Evolutionary conservation across 2,329 filamentous ascomycete genomes (phyloP).

Genomic region (Penicillium brasilianum): DNA sequence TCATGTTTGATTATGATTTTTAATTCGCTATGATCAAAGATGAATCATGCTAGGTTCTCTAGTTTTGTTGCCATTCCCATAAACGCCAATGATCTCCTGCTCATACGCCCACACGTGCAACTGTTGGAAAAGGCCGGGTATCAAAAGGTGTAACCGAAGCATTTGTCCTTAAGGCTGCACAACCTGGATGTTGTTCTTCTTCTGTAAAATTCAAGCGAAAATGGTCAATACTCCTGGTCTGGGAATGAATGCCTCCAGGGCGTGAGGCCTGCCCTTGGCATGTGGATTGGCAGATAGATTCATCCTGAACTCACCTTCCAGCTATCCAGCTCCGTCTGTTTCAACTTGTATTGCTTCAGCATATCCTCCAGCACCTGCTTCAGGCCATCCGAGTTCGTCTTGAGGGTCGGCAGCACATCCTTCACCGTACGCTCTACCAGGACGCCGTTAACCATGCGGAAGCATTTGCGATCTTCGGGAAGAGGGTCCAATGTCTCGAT

Average conservation of each 20-base stretch:
- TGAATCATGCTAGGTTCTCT: slow-evolving; percentile 28
- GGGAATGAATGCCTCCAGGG: not conserved
- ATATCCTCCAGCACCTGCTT: slow-evolving; percentile 94
- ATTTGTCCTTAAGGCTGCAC: slow-evolving; percentile 47
- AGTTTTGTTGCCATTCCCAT: slow-evolving; percentile 26
- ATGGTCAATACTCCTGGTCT: slow-evolving; percentile 11
- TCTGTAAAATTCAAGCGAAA: slow-evolving; percentile 37
- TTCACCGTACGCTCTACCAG: slow-evolving; percentile 91
- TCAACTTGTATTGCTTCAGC: slow-evolving; percentile 93
- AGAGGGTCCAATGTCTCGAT: slow-evolving; percentile 88
- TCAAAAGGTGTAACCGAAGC: slow-evolving; percentile 15
- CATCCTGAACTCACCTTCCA: slow-evolving; percentile 80
- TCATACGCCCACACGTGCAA: slow-evolving; percentile 10
- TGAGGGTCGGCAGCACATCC: slow-evolving; percentile 87
- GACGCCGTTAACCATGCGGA: slow-evolving; percentile 97
- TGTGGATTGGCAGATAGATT: not conserved
- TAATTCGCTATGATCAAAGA: slow-evolving; percentile 16
- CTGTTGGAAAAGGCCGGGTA: slow-evolving; percentile 12
- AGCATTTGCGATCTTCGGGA: slow-evolving; percentile 87
- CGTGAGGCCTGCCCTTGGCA: not conserved
- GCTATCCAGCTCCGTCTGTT: slow-evolving; percentile 93
- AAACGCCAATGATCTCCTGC: slow-evolving; percentile 26
- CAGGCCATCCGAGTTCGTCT: slow-evolving; percentile 91
- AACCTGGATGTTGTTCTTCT: slow-evolving; percentile 56
- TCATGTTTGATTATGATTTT: not conserved